A percentile compares a stretch with the other conserved stretches of the same genome.
phyloP scores from a whole-genome alignment of 495 filamentous ascomycete genomes.

The Lophium mytilinum region DNA sequence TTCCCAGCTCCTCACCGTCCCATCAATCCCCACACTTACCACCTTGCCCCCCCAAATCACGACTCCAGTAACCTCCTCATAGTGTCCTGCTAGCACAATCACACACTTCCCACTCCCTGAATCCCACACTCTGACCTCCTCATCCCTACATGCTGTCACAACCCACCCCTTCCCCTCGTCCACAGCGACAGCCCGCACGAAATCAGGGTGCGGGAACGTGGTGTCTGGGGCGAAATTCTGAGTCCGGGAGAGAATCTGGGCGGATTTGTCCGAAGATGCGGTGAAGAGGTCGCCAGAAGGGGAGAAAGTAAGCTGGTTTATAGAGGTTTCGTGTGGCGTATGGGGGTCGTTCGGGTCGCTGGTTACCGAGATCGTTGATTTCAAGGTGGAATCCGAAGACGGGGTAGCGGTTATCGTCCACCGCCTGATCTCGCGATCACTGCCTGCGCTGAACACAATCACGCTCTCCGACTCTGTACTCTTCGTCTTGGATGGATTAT shows the following conservation, averaged over 20 bases:
- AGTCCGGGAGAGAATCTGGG: constrained; percentile 61
- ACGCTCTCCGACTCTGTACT: constrained; percentile 34
- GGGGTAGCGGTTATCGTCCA: constrained; percentile 45
- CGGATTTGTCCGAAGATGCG: constrained; percentile 76
- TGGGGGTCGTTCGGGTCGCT: constrained; percentile 40
- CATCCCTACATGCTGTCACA: constrained; percentile 84
- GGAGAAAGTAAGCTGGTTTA: constrained; percentile 69
- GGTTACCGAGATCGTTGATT: constrained; percentile 14
- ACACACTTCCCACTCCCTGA: constrained; percentile 62
- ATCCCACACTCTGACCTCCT: constrained; percentile 89
- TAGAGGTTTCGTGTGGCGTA: constrained; percentile 78
- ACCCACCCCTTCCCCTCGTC: constrained; percentile 68
- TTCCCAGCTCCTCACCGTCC: constrained; percentile 75
- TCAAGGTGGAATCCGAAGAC: not conserved
- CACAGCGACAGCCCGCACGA: constrained; percentile 72
- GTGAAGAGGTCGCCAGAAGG: constrained; percentile 74
- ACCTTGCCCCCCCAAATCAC: constrained; percentile 50
- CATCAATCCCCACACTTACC: constrained; percentile 81
- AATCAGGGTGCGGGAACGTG: constrained; percentile 72
- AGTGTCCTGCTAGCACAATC: constrained; percentile 76
- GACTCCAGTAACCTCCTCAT: constrained; percentile 81
- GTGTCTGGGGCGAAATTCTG: constrained; percentile 62
- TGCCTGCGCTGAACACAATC: constrained; percentile 67
- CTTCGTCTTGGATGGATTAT: constrained; percentile 4
- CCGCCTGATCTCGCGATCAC: constrained; percentile 73